Percentiles rank a stretch among this genome's conserved stretches.
Conservation (phyloP, 2,329 filamentous ascomycete genomes). For the Rugonectria rugulosa region DNA sequence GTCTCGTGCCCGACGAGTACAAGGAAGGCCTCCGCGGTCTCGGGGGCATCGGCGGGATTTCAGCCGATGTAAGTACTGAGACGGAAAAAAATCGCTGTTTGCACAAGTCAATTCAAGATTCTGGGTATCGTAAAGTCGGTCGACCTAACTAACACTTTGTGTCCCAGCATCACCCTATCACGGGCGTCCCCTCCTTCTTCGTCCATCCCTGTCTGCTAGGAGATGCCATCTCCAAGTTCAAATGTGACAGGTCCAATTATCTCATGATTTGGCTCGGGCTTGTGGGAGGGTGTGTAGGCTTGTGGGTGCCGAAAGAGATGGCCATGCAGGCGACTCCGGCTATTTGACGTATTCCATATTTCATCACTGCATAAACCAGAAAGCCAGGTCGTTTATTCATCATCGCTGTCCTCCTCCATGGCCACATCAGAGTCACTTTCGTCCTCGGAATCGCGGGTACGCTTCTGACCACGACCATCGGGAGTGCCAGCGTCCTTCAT, state of each 20-base stretch:
- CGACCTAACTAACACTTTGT: conserved; percentile 50
- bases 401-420: conserved; percentile 76
- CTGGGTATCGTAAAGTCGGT: conserved; percentile 41
- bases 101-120: conserved; percentile 41
- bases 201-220: conserved; percentile 92
- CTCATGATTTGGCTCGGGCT: conserved; percentile 90
- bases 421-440: conserved; percentile 73
- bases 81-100: conserved; percentile 35
- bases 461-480: conserved; percentile 71
- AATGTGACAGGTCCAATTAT: conserved; percentile 72
- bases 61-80: conserved; percentile 72
- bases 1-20: conserved; percentile 72
- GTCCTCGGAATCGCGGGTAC: conserved; percentile 71
- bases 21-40: conserved; percentile 66
- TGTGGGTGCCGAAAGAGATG: conserved; percentile 79
- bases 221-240: conserved; percentile 76
- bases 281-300: conserved; percentile 79
- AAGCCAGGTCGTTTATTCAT: conserved; percentile 59
- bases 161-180: conserved; percentile 80
- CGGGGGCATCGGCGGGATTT: conserved; percentile 76
- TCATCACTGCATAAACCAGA: conserved; percentile 29
- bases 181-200: conserved; percentile 82
- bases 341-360: conserved; percentile 20
- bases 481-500: conserved; percentile 61
- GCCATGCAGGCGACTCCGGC: conserved; percentile 44